Evolutionary conservation across 2,329 filamentous ascomycete species (phyloP).

Genomic region (Talaromyces amestolkiae): DNA sequence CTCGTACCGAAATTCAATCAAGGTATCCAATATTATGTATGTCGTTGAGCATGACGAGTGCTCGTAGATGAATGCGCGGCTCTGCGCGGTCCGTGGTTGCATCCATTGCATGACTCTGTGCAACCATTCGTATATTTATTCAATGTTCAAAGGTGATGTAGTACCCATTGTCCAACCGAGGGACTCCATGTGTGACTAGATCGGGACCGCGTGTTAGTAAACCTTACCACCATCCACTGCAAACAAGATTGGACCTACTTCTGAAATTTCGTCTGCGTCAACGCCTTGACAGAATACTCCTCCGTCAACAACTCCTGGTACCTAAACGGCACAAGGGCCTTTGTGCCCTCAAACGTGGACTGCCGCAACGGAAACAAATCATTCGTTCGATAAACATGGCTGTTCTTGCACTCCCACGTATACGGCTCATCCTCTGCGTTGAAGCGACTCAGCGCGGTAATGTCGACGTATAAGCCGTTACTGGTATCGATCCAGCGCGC

Average conservation of each 20-base stretch:
- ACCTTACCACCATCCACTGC: background rate
- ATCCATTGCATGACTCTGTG: background rate
- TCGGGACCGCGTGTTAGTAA: slow-evolving; percentile 20
- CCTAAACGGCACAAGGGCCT: slow-evolving; percentile 62
- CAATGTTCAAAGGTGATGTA: background rate
- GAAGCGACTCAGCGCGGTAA: slow-evolving; percentile 71
- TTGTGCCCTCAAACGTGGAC: slow-evolving; percentile 71
- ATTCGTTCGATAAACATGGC: slow-evolving; percentile 66
- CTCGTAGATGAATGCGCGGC: background rate
- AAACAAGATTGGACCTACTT: slow-evolving; percentile 28
- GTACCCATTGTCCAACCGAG: slow-evolving; percentile 19
- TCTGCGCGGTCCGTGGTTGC: no score
- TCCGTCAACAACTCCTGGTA: slow-evolving; percentile 41
- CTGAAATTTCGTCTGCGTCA: slow-evolving; percentile 36
- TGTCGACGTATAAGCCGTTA: slow-evolving; percentile 79
- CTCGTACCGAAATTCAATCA: background rate
- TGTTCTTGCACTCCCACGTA: slow-evolving; percentile 76
- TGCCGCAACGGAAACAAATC: slow-evolving; percentile 75
- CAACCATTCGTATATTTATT: background rate
- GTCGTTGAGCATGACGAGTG: background rate
- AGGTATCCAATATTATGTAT: background rate
- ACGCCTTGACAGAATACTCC: slow-evolving; percentile 40
- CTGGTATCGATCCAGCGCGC: slow-evolving; percentile 75
- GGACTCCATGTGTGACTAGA: slow-evolving; percentile 40
- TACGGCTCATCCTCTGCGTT: slow-evolving; percentile 60